Percentiles rank a stretch among this genome's conserved stretches.
Evolutionary conservation across 1,284 basidiomycete species (phyloP).

Genomic region (Hemileia vastatrix): DNA sequence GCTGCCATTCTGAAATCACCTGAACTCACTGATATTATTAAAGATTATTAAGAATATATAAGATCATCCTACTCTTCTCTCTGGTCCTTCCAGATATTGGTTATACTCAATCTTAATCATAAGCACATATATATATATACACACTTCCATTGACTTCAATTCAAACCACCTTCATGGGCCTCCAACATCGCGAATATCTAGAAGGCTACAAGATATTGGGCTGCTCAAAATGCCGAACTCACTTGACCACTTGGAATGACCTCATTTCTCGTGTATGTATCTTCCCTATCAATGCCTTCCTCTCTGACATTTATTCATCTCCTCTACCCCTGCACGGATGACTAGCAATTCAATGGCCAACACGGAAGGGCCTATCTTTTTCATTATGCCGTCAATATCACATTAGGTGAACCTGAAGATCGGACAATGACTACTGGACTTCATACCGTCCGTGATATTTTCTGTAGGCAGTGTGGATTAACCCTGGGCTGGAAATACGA

Average conservation of each 20-base stretch:
- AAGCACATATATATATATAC: too few relatives aligned
- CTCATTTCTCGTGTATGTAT: constrained; percentile 78
- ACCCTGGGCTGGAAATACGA: constrained; percentile 97
- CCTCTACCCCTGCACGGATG: constrained; percentile 4
- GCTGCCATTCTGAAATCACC: too few relatives aligned
- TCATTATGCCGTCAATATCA: constrained; percentile 78
- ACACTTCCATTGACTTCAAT: too few relatives aligned
- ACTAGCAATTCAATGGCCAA: constrained; percentile 56
- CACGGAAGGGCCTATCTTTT: constrained; percentile 91
- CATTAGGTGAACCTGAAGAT: constrained; percentile 76
- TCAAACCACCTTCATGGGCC: too few relatives aligned
- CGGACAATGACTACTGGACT: constrained; percentile 92
- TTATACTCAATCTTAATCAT: too few relatives aligned
- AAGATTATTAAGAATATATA: too few relatives aligned
- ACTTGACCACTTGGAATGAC: constrained; percentile 80
- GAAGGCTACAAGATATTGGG: constrained; percentile 79
- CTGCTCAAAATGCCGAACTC: constrained; percentile 81
- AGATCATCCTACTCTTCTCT: too few relatives aligned
- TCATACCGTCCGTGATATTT: constrained; percentile 90
- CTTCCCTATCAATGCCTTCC: constrained; percentile 7
- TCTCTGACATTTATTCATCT: neutral
- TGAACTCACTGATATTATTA: too few relatives aligned
- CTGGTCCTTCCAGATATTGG: too few relatives aligned
- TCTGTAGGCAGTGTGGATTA: constrained; percentile 74
- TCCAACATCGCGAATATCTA: constrained; percentile 79